Evolutionary conservation across 2,329 filamentous ascomycete genomes (phyloP), one percentile per base, ranked within the genome.

Genomic region (Pestalotiopsis fici): DNA sequence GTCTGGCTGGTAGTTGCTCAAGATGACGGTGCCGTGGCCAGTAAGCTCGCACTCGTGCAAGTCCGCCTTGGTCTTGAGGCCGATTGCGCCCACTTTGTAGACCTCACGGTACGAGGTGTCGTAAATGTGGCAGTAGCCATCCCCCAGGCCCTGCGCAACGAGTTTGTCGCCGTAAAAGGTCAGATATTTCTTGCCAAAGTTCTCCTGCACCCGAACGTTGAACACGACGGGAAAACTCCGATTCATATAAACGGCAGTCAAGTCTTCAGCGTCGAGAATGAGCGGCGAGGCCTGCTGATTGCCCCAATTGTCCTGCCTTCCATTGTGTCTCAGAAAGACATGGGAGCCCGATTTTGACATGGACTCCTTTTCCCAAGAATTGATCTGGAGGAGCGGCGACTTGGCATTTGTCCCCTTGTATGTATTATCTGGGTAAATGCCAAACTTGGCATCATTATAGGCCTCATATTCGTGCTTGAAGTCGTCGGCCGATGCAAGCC

Each of bases 311-410:
- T 66, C 59, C 54, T 66, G 65, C 23, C 59, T 28, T 3, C 70
- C 70, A 43, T 72, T 70, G 61, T 72, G 68, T 11, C 71, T 68
- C 27, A 72, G 55, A 62, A 72, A 71, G n/a, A 72, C 71, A 60
- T 72, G 71, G 4, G 71, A 72, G 2, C 71, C 71, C 23, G 43
- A 50, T 18, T 43, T 62, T 3, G 71, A 71, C 31, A 72, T 63
- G 59, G 65, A 66, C 39, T 66, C 71, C 47, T 71, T 59, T 27
- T 71, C 67, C 70, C 70, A 72, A 1, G 28, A 56, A 62, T 62
- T 72, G 21, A 71, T 66, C 35, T 71, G 70, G 64, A 72, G 65
- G 13, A 69, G 37, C 13, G 71, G 70, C 3, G 71, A 54, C 43
- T 65, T 66, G 15, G 68, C 63, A n/a, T 66, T 60, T 62, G 67